Evolutionary conservation across 345 rosid species (phyloP).

Genomic region (Dimocarpus longan): DNA sequence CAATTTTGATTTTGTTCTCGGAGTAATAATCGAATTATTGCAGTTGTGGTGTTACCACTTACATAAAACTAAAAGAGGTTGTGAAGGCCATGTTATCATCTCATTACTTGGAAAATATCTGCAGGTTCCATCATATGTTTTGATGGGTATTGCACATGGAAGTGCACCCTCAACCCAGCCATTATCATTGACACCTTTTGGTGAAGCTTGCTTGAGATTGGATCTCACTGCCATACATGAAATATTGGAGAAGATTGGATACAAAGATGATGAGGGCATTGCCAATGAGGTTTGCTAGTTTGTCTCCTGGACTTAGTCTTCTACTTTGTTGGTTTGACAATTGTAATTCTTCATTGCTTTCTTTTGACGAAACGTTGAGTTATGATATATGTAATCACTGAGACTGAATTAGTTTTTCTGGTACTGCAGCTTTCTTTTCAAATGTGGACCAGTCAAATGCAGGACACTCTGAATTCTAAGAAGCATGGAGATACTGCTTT

Average conservation of each 20-base stretch:
- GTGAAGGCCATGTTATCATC: conserved; percentile 10
- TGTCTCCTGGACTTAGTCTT: conserved; percentile 7
- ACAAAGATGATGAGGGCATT: conserved; percentile 92
- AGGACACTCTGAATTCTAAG: conserved; percentile 86
- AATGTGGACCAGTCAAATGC: conserved; percentile 97
- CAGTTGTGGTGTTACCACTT: not conserved
- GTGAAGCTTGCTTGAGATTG: conserved; percentile 81
- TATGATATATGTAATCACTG: not conserved
- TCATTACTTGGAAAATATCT: conserved; percentile 23
- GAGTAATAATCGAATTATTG: not conserved
- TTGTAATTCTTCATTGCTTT: not conserved
- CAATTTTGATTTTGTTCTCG: not conserved
- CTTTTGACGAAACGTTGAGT: not conserved
- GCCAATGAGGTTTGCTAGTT: conserved; percentile 71
- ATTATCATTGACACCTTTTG: conserved; percentile 65
- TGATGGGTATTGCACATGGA: conserved; percentile 65
- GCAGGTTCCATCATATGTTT: conserved; percentile 67
- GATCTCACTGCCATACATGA: conserved; percentile 93
- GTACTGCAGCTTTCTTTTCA: conserved; percentile 84
- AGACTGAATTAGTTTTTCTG: not conserved
- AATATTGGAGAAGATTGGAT: conserved; percentile 77
- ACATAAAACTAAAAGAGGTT: not conserved
- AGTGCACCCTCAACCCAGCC: conserved; percentile 45
- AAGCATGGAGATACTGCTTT: conserved; percentile 92
- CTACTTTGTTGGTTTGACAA: conserved; percentile 1